Conservation (phyloP, 192 early-diverging fungal species). For the Gamsiella multidivaricata region DNA sequence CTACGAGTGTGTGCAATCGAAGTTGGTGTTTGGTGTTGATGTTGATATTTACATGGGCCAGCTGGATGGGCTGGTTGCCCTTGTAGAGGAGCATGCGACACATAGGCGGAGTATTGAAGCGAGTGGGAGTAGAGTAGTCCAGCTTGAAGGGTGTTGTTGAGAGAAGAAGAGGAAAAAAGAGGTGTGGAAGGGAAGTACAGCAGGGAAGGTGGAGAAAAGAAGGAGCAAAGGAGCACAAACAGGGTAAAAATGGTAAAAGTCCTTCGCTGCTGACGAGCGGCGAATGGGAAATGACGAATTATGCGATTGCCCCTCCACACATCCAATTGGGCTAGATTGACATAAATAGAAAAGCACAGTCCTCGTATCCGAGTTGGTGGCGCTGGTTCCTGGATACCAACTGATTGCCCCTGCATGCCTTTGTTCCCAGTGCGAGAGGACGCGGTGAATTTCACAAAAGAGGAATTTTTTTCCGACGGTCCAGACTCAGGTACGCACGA, state of each 20-base stretch:
- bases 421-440: too few species aligned
- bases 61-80: constrained; percentile 77
- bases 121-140: constrained; percentile 31
- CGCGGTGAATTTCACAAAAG: too few species aligned
- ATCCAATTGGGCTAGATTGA: too few species aligned
- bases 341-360: too few species aligned
- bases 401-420: too few species aligned
- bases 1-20: too few species aligned
- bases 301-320: too few species aligned
- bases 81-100: constrained; percentile 83
- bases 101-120: constrained; percentile 62
- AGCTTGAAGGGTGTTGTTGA: constrained; percentile 27
- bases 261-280: neutral
- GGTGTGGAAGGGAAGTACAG: neutral
- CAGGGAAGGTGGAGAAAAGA: neutral
- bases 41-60: constrained; percentile 66
- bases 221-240: neutral
- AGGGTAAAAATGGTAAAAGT: neutral
- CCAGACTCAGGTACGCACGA: constrained; percentile 1
- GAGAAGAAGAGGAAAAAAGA: neutral
- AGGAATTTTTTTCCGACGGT: too few species aligned
- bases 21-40: neutral
- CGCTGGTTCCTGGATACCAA: too few species aligned
- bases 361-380: too few species aligned
- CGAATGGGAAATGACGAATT: neutral